Evolutionary conservation across 2,329 filamentous ascomycete genomes (phyloP).

Genomic region (Epichloe aotearoae): DNA sequence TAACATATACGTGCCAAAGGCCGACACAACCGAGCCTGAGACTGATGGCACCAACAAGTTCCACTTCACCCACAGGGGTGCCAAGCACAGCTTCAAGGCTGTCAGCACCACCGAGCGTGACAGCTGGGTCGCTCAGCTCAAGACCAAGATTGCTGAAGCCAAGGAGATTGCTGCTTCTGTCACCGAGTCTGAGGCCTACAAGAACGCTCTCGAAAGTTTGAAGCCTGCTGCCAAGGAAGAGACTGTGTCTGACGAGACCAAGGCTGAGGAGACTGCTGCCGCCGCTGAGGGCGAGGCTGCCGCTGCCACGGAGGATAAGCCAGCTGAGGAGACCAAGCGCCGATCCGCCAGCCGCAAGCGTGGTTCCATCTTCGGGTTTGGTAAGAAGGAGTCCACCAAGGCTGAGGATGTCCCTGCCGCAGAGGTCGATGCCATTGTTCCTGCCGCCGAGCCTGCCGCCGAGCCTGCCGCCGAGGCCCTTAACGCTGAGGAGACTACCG

Average conservation of each 20-base stretch:
- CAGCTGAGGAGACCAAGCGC: slow-evolving; percentile 42
- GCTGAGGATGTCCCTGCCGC: slow-evolving; percentile 20
- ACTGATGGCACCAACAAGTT: slow-evolving; percentile 72
- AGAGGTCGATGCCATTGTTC: slow-evolving; percentile 19
- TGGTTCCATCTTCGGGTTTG: slow-evolving; percentile 48
- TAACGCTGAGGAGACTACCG: slow-evolving; percentile 24
- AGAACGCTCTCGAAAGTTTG: slow-evolving; percentile 63
- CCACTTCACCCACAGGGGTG: slow-evolving; percentile 67
- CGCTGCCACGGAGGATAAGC: slow-evolving; percentile 20
- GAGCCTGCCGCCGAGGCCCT: slow-evolving; percentile 22
- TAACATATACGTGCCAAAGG: slow-evolving; percentile 21
- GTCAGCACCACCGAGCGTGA: slow-evolving; percentile 63
- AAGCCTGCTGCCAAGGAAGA: slow-evolving; percentile 27
- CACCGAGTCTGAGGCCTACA: slow-evolving; percentile 74
- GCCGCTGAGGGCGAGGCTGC: slow-evolving; percentile 15
- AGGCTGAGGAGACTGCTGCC: slow-evolving; percentile 17
- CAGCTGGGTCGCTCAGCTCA: slow-evolving; percentile 78
- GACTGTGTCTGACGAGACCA: slow-evolving; percentile 16
- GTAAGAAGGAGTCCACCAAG: slow-evolving; percentile 34
- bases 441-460: slow-evolving; percentile 22
- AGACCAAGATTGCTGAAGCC: slow-evolving; percentile 71
- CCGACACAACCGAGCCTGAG: slow-evolving; percentile 55
- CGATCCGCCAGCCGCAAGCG: slow-evolving; percentile 55
- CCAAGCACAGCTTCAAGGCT: slow-evolving; percentile 94
- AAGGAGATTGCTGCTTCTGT: slow-evolving; percentile 66